Conservation (phyloP, 805 yeast genomes). For the Grigorovia yakushimaensis region DNA sequence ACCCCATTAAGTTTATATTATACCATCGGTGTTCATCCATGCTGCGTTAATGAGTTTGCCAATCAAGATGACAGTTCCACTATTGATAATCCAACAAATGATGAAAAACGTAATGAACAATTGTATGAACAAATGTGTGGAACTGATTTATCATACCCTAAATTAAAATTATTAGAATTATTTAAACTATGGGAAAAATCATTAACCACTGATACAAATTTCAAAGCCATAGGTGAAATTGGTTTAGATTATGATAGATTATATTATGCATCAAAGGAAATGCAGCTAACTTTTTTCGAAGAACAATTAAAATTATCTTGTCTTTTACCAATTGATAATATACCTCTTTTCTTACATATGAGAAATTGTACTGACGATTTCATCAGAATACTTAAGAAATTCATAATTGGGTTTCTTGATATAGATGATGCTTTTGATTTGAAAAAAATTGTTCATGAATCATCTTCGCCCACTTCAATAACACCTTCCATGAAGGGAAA, state of each 20-base stretch:
- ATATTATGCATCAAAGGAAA: slow-evolving; percentile 57
- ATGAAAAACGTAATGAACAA: slow-evolving; percentile 12
- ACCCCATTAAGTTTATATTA: slow-evolving; percentile 33
- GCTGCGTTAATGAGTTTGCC: slow-evolving; percentile 56
- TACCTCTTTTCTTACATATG: slow-evolving; percentile 88
- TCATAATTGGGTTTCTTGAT: slow-evolving; percentile 35
- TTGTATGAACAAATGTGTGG: slow-evolving; percentile 4
- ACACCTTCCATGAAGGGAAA: slow-evolving; percentile 4
- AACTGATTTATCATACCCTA: slow-evolving; percentile 8
- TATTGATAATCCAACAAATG: slow-evolving; percentile 21
- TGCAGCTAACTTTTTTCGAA: slow-evolving; percentile 59
- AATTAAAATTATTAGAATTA: slow-evolving; percentile 31
- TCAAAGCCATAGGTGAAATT: slow-evolving; percentile 87
- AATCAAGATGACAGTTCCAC: slow-evolving; percentile 17
- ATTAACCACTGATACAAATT: slow-evolving; percentile 42
- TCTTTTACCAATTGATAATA: slow-evolving; percentile 33
- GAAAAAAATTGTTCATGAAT: slow-evolving; percentile 3
- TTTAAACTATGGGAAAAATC: slow-evolving; percentile 35
- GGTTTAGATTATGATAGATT: slow-evolving; percentile 92
- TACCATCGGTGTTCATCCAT: slow-evolving; percentile 95
- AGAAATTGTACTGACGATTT: slow-evolving; percentile 80
- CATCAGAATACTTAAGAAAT: slow-evolving; percentile 51
- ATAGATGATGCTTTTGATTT: slow-evolving; percentile 17
- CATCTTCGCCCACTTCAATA: not conserved
- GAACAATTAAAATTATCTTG: slow-evolving; percentile 56